Evolutionary conservation across 306 rosid species (phyloP), one percentile per base, ranked within the genome.

Genomic region (Ammopiptanthus mongolicus): DNA sequence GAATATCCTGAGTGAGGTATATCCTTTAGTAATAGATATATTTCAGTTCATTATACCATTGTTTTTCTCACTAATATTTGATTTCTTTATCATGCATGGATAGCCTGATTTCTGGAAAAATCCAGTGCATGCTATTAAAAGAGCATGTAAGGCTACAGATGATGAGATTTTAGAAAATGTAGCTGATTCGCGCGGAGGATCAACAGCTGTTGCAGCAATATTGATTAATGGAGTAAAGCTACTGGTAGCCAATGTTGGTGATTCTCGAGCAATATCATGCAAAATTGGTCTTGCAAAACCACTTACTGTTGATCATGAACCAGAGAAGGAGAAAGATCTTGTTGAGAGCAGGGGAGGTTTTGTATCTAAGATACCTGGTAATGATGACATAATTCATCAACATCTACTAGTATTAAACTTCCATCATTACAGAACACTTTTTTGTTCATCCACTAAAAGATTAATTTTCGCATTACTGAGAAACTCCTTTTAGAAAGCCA

Each of bases 181-280:
- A 25, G 84, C 84, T 8, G 75, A 69, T 65, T 85, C 69, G 3
- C 69, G 46, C 12, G 88, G 89, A 56, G 95, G 97, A 22, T 91
- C 91, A 3, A 89, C 95, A 5, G 91, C 90, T 42, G 90, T 89
- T 36, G 90, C 87, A 8, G 86, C 86, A 55, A 87, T 89, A 71
- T 25, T 87, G 22, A 74, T 91, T 11, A 79, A 89, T 68, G 84
- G 90, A 33, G 78, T 79, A 33, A 84, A 56, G 83, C 68, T 87
- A 13, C 53, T 87, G 12, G 81, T 83, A 5, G 81, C 87, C 10
- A 79, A 89, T 31, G 88, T 89, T 0, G 97, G 91, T 0, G 91
- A 91, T 73, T 84, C 92, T 53, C 71, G 86, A 11, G 95, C 91
- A 4, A 57, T 89, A 23, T 74, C 82, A n/a, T 82, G 84, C 83